These are phyloP conservation scores for Sporothrix pseudoabietina DNA, from an alignment of 2,329 filamentous ascomycete species.

Conservation along the genomic window DNA sequence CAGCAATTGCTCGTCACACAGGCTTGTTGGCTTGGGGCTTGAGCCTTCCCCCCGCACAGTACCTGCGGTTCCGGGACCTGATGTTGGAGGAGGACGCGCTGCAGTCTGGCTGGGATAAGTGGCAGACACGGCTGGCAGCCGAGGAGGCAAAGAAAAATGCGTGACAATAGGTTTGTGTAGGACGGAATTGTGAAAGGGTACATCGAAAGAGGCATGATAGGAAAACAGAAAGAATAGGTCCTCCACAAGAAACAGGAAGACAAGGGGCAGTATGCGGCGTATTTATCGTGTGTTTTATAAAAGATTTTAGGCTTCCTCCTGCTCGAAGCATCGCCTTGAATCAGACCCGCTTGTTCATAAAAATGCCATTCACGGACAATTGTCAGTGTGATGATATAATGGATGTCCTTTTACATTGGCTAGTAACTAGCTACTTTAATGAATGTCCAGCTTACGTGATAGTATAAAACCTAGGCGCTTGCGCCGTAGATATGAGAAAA, in stretches of 20 bases:
- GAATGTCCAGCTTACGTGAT: not conserved
- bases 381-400: not conserved
- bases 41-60: constrained; percentile 63
- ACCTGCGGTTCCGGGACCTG: constrained; percentile 77
- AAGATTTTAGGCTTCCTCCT: not conserved
- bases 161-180: constrained; percentile 33
- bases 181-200: not conserved
- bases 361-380: not conserved
- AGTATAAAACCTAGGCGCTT: not conserved
- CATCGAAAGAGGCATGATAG: not conserved
- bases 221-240: not conserved
- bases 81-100: constrained; percentile 84
- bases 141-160: constrained; percentile 42
- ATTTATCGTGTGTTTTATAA: not conserved
- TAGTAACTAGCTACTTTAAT: not conserved
- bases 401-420: not conserved
- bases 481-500: not conserved
- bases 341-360: not conserved
- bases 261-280: not conserved
- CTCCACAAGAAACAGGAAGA: not conserved
- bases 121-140: constrained; percentile 61
- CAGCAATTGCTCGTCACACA: constrained; percentile 63
- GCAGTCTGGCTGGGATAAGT: constrained; percentile 92
- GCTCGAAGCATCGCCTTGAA: not conserved
- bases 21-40: constrained; percentile 75